Conservation (phyloP, 352 stramenopile species). For the Phytophthora constricta region DNA sequence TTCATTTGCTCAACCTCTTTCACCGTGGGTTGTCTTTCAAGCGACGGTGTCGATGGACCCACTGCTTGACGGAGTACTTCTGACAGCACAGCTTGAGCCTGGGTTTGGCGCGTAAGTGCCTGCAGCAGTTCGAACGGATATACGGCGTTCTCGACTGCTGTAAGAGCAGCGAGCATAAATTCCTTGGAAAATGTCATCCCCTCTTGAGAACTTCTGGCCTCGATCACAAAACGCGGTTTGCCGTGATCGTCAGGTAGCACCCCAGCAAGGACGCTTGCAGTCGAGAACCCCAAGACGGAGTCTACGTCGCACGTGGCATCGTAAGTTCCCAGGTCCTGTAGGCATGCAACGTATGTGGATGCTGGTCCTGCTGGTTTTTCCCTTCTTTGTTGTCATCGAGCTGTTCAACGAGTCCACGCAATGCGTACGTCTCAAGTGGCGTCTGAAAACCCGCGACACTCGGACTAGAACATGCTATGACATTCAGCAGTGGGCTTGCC, state of each 20-base stretch:
- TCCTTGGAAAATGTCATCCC: slow-evolving; percentile 55
- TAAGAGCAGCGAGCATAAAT: slow-evolving; percentile 59
- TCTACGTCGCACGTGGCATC: slow-evolving; percentile 55
- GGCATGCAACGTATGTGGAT: slow-evolving; percentile 50
- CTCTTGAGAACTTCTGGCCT: slow-evolving; percentile 54
- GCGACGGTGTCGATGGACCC: slow-evolving; percentile 19
- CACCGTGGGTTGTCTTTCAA: slow-evolving; percentile 12
- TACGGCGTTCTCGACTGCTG: slow-evolving; percentile 70
- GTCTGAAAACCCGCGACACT: slow-evolving; percentile 57
- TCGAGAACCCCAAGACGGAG: slow-evolving; percentile 32
- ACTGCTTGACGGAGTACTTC: slow-evolving; percentile 47
- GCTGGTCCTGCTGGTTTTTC: slow-evolving; percentile 20
- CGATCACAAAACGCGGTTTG: slow-evolving; percentile 63
- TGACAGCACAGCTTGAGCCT: slow-evolving; percentile 40
- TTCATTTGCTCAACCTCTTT: neutral
- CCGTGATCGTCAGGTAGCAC: slow-evolving; percentile 57
- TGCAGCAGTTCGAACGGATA: slow-evolving; percentile 69
- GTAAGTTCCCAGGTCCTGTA: slow-evolving; percentile 51
- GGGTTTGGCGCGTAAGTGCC: slow-evolving; percentile 30
- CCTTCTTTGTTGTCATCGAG: slow-evolving; percentile 19
- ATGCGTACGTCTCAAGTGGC: slow-evolving; percentile 51
- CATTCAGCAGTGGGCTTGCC: slow-evolving; percentile 39
- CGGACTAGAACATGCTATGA: slow-evolving; percentile 57
- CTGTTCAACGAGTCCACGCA: slow-evolving; percentile 50
- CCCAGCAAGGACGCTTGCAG: slow-evolving; percentile 33